Percentiles rank a stretch among this genome's conserved stretches.
phyloP scores from a whole-genome alignment of 192 early-diverging fungal genomes.

The Backusella macrospora region DNA sequence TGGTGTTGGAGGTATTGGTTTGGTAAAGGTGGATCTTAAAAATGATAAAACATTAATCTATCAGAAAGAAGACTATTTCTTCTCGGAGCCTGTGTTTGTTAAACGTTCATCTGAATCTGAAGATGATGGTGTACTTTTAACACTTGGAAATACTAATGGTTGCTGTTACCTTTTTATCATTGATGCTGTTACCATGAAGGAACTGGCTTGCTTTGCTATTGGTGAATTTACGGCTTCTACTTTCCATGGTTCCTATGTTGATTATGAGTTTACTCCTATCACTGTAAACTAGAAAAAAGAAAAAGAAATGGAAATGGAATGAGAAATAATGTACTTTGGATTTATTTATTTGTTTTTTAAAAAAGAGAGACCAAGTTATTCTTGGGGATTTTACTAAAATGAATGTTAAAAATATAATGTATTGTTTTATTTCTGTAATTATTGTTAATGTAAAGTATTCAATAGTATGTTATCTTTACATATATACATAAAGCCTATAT shows the following conservation, averaged over 20 bases:
- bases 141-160: constrained; percentile 38
- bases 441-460: too few species aligned
- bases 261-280: constrained; percentile 13
- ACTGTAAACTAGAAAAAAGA: not conserved
- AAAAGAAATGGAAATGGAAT: too few species aligned
- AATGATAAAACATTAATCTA: not conserved
- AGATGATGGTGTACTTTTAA: constrained; percentile 61
- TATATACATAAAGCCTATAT: too few species aligned
- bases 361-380: too few species aligned
- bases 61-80: constrained; percentile 1
- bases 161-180: constrained; percentile 50
- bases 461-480: too few species aligned
- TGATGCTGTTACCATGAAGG: constrained; percentile 50
- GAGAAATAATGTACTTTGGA: not conserved
- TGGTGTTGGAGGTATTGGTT: not conserved
- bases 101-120: constrained; percentile 48
- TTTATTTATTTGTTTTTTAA: not conserved
- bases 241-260: constrained; percentile 30
- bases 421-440: too few species aligned
- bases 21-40: constrained; percentile 1
- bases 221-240: constrained; percentile 15
- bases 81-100: constrained; percentile 58
- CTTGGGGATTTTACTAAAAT: too few species aligned
- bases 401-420: too few species aligned
- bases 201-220: constrained; percentile 52